Conservation (phyloP, 495 filamentous ascomycete species). For the Neurospora sp. region DNA sequence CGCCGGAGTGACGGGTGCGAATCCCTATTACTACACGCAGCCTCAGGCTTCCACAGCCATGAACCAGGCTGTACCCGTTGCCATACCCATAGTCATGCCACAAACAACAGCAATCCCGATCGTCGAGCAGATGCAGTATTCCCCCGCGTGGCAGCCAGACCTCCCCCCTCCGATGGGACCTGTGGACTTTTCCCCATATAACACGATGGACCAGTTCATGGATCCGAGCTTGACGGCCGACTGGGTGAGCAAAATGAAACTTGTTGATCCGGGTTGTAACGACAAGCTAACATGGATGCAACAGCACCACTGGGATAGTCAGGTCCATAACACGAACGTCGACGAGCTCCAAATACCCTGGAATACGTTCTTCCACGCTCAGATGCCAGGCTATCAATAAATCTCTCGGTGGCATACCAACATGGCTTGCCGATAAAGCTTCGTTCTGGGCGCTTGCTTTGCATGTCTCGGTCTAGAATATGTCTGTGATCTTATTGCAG, state of each 20-base stretch:
- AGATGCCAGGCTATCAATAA: background rate
- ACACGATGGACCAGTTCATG: constrained; percentile 6
- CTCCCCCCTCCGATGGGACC: background rate
- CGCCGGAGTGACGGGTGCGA: background rate
- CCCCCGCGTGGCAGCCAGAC: background rate
- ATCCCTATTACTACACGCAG: background rate
- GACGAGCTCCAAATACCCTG: constrained; percentile 13
- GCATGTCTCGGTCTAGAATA: background rate
- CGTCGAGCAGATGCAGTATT: background rate
- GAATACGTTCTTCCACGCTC: constrained; percentile 12
- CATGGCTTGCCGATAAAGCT: background rate
- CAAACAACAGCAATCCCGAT: background rate
- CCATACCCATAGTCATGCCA: background rate
- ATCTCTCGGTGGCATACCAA: background rate
- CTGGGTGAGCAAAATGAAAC: constrained; percentile 12
- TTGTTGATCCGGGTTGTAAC: background rate
- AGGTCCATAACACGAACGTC: constrained; percentile 11
- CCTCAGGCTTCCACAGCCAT: background rate
- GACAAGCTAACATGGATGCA: background rate
- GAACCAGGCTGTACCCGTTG: background rate
- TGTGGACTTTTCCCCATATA: background rate
- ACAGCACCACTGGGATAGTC: constrained; percentile 16
- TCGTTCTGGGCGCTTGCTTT: background rate
- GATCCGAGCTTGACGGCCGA: constrained; percentile 9
- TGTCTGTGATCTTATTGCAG: background rate